Conservation (phyloP, 140 eudicot species). For the Oenanthe javanica region DNA sequence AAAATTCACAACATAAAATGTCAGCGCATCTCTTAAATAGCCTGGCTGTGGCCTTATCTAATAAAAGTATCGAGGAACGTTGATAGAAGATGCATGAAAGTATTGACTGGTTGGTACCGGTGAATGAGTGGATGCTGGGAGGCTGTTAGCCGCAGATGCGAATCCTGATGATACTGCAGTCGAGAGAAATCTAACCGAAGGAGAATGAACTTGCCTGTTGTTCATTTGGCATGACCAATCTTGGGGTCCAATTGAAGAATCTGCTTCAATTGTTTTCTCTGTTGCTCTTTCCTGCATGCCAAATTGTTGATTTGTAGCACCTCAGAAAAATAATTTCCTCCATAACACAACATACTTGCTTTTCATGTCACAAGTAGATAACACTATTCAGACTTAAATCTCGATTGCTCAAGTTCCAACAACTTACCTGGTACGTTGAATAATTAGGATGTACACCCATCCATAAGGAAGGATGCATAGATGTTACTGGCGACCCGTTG, state of each 20-base stretch:
- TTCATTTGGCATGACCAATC: constrained; percentile 48
- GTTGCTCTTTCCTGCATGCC: constrained; percentile 39
- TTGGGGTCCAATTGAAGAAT: constrained; percentile 34
- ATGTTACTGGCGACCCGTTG: constrained; percentile 37
- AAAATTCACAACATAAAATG: not conserved
- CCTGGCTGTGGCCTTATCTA: constrained; percentile 33
- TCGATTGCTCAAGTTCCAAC: not conserved
- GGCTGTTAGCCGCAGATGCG: constrained; percentile 33
- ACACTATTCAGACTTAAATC: not conserved
- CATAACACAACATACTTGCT: not conserved
- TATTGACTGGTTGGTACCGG: constrained; percentile 25
- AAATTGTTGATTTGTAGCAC: not conserved
- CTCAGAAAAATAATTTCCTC: not conserved
- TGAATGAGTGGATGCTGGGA: constrained; percentile 19
- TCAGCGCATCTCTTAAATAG: constrained; percentile 16
- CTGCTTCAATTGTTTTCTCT: constrained; percentile 25
- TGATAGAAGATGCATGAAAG: constrained; percentile 26
- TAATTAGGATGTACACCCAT: constrained; percentile 29
- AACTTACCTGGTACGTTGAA: constrained; percentile 39
- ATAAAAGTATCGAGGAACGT: constrained; percentile 41
- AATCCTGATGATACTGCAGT: constrained; percentile 96
- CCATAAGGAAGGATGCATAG: constrained; percentile 37
- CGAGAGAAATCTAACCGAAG: constrained; percentile 22
- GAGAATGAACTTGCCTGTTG: constrained; percentile 16
- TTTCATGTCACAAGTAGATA: not conserved